Evolutionary conservation across 345 rosid species (phyloP).

Genomic region (Euclidium syriacum): DNA sequence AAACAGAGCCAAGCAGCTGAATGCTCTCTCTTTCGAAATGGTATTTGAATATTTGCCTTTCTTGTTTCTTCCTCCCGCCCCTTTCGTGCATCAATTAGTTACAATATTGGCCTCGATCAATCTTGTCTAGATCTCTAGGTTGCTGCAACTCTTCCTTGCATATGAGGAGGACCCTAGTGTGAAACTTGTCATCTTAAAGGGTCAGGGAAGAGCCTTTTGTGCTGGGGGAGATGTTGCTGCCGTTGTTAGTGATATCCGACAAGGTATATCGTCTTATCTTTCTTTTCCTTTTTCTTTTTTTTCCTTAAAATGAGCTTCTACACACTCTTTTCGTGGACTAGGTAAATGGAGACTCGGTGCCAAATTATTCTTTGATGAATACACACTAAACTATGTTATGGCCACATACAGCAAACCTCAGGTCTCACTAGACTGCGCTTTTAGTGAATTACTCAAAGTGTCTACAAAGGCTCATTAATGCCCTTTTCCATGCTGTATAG

Average conservation of each 20-base stretch:
- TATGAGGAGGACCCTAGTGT: slow-evolving; percentile 57
- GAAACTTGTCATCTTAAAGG: slow-evolving; percentile 66
- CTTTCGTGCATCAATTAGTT: background rate
- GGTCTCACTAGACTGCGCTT: slow-evolving; percentile 30
- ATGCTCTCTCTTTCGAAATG: slow-evolving; percentile 62
- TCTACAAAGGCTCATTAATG: background rate
- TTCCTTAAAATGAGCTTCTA: background rate
- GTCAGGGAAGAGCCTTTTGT: slow-evolving; percentile 71
- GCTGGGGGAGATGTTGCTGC: slow-evolving; percentile 83
- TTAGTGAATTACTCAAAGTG: background rate
- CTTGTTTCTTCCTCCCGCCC: background rate
- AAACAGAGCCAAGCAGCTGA: slow-evolving; percentile 71
- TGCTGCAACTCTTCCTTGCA: slow-evolving; percentile 52
- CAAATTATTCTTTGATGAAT: slow-evolving; percentile 44
- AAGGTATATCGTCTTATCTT: slow-evolving; percentile 28
- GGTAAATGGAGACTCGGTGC: slow-evolving; percentile 61
- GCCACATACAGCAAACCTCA: slow-evolving; percentile 68
- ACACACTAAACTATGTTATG: slow-evolving; percentile 54
- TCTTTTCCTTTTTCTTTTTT: background rate
- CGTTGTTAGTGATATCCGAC: slow-evolving; percentile 41
- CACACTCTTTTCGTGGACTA: slow-evolving; percentile 21
- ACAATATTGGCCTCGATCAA: background rate
- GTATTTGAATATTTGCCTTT: slow-evolving; percentile 23
- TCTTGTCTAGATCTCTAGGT: slow-evolving; percentile 41
- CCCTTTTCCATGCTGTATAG: slow-evolving; percentile 21